Conservation (phyloP, 2,329 filamentous ascomycete genomes). For the Trichophaea hybrida region DNA sequence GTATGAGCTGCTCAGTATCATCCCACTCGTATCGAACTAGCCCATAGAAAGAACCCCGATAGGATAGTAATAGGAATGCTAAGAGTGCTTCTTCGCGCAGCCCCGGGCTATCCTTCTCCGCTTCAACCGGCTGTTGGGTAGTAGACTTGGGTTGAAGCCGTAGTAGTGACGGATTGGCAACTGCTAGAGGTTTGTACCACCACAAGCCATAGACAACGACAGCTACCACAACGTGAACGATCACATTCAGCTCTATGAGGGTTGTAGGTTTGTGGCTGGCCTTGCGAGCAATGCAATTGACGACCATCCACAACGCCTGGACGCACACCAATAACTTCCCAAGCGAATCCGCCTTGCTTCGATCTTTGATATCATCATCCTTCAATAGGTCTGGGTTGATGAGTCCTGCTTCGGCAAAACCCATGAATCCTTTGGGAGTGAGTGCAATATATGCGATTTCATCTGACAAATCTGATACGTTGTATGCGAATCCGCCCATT, state of each 20-base stretch:
- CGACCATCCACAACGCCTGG: slow-evolving; percentile 18
- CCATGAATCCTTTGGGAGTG: not conserved
- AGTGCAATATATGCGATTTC: not conserved
- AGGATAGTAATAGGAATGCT: no score
- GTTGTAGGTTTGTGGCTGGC: slow-evolving; percentile 9
- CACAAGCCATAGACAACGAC: slow-evolving; percentile 18
- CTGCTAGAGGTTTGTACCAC: slow-evolving; percentile 24
- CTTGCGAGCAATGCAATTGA: slow-evolving; percentile 11
- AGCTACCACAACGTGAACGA: slow-evolving; percentile 12
- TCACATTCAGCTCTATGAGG: slow-evolving; percentile 12
- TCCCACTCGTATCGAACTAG: no score
- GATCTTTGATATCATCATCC: slow-evolving; percentile 11
- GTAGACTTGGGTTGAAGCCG: no score
- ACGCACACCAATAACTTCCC: slow-evolving; percentile 15
- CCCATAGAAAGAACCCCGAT: no score
- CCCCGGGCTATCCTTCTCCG: no score
- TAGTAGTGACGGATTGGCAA: no score
- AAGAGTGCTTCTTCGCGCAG: no score
- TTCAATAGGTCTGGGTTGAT: not conserved
- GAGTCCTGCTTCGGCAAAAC: not conserved
- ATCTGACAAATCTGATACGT: not conserved
- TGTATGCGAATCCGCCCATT: not conserved
- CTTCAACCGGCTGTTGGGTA: no score
- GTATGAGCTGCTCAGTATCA: no score
- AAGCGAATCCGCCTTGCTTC: slow-evolving; percentile 20